Conservation (phyloP, 371 early-diverging fungal species). For the Mucor mucedo region DNA sequence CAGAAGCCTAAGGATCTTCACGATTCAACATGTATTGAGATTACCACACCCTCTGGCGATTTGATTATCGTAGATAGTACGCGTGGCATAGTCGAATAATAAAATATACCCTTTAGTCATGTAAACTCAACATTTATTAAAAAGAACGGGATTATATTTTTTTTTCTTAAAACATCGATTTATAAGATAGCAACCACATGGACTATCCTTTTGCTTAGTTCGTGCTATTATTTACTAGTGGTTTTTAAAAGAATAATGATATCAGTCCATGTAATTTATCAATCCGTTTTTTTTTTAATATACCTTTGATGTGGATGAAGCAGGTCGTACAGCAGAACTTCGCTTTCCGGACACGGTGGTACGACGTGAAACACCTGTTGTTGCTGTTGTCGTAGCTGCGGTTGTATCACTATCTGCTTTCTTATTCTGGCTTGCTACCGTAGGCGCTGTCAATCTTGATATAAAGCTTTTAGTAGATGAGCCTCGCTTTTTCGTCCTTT, state of each 20-base stretch:
- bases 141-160: background rate
- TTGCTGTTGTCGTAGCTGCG: background rate
- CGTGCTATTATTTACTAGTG: background rate
- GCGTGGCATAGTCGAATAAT: constrained; percentile 3
- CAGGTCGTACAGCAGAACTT: background rate
- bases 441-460: constrained; percentile 25
- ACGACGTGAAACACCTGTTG: background rate
- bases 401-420: constrained; percentile 6
- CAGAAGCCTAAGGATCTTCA: background rate
- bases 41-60: constrained; percentile 8
- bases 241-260: no score
- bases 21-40: constrained; percentile 6
- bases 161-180: background rate
- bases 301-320: background rate
- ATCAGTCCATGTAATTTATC: background rate
- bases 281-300: background rate
- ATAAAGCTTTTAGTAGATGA: constrained; percentile 23
- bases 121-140: background rate
- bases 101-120: constrained; percentile 2
- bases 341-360: background rate
- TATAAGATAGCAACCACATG: background rate
- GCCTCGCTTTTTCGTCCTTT: constrained; percentile 15
- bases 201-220: background rate
- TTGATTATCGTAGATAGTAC: constrained; percentile 10
- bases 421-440: constrained; percentile 23